These are phyloP conservation scores for Cetraspora pellucida DNA, from an alignment of 192 early-diverging fungal species.

Conservation along the genomic window DNA sequence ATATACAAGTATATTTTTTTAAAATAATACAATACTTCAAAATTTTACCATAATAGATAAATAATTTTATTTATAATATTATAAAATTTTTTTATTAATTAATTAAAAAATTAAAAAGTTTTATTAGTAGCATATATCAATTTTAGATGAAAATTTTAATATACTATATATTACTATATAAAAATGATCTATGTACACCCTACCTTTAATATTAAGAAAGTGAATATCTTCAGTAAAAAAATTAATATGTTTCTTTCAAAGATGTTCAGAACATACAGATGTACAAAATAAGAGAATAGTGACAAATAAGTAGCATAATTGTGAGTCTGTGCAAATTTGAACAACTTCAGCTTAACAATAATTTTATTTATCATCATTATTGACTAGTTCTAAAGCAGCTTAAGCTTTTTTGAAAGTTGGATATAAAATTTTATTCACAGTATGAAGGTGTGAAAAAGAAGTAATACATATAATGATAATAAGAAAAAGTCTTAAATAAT, in stretches of 20 bases:
- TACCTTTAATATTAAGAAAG: background rate
- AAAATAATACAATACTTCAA: too few species aligned
- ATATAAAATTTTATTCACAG: constrained; percentile 16
- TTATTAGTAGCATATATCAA: too few species aligned
- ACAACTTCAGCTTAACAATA: constrained; percentile 32
- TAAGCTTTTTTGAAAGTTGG: constrained; percentile 38
- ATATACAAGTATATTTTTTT: too few species aligned
- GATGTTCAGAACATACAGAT: background rate
- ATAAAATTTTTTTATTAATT: too few species aligned
- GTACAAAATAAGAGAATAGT: constrained; percentile 7
- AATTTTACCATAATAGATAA: too few species aligned
- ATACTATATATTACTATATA: too few species aligned
- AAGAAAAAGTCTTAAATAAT: constrained; percentile 38
- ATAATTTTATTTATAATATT: too few species aligned
- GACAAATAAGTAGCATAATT: constrained; percentile 36
- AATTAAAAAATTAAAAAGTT: too few species aligned
- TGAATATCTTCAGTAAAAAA: constrained; percentile 30
- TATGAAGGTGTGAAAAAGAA: constrained; percentile 34
- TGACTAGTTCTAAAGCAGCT: constrained; percentile 30
- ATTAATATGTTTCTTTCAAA: constrained; percentile 16
- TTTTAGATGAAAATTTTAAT: too few species aligned
- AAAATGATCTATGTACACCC: too few species aligned
- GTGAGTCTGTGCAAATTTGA: constrained; percentile 8
- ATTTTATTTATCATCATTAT: constrained; percentile 38
- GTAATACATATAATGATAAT: constrained; percentile 23